These are phyloP conservation scores for Chytriomyces sp. DNA, from an alignment of 192 early-diverging fungal genomes.

Conservation along the genomic window DNA sequence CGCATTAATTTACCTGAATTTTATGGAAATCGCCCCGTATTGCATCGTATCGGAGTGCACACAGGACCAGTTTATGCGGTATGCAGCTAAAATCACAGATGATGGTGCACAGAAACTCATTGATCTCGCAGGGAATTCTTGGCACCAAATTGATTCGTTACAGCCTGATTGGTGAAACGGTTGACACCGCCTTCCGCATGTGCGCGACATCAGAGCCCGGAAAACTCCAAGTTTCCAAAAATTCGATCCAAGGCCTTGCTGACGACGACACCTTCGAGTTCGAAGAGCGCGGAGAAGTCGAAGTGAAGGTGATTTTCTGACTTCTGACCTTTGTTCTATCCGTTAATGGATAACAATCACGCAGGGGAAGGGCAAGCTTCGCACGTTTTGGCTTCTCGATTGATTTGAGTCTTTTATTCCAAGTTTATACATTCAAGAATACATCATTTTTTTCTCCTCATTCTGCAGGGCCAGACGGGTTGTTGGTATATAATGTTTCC, in stretches of 20 bases:
- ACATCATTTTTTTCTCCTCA: too few relatives aligned
- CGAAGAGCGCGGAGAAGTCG: conserved; percentile 32
- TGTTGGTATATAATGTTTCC: too few relatives aligned
- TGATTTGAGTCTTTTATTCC: too few relatives aligned
- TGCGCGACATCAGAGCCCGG: conserved; percentile 26
- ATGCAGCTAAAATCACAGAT: background rate
- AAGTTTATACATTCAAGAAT: too few relatives aligned
- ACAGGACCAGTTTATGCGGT: conserved; percentile 36
- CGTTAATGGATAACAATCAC: too few relatives aligned
- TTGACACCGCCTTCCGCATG: conserved; percentile 38
- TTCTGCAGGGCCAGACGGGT: too few relatives aligned
- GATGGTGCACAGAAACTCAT: too few relatives aligned
- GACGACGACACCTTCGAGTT: conserved; percentile 19
- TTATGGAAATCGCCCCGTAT: conserved; percentile 20
- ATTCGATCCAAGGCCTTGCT: conserved; percentile 14
- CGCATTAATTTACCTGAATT: background rate
- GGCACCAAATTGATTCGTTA: conserved; percentile 14
- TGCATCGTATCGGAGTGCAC: conserved; percentile 38
- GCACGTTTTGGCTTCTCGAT: conserved; percentile 43
- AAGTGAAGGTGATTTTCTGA: conserved; percentile 22
- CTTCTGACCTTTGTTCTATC: background rate
- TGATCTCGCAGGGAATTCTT: background rate
- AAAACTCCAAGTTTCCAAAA: conserved; percentile 30
- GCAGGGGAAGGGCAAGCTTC: conserved; percentile 41
- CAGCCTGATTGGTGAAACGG: conserved; percentile 43